These are phyloP conservation scores for Cocos nucifera DNA, from an alignment of 176 grass and related monocot genomes.

Conservation along the genomic window DNA sequence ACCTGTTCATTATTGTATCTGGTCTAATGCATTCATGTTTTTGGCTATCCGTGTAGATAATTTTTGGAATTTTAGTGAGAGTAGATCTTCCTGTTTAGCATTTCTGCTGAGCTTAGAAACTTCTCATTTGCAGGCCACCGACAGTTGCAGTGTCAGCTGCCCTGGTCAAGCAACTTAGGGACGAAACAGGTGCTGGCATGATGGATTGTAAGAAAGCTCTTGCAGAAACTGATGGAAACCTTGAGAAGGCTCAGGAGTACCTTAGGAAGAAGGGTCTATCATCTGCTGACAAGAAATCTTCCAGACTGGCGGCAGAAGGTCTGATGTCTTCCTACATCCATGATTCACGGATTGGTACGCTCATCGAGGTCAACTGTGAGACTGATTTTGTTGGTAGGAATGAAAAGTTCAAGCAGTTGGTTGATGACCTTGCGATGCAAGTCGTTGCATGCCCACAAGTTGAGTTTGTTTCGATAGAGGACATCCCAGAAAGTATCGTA, in stretches of 20 bases:
- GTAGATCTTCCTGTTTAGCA: too few species aligned
- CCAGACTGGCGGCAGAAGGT: conserved; percentile 79
- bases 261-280: conserved; percentile 98
- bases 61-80: too few species aligned
- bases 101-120: too few species aligned
- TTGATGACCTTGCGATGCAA: conserved; percentile 88
- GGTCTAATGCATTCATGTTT: too few species aligned
- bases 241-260: conserved; percentile 79
- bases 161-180: conserved; percentile 91
- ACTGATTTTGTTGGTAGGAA: conserved; percentile 90
- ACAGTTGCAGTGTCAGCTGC: conserved; percentile 58
- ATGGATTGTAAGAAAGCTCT: conserved; percentile 99
- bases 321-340: conserved; percentile 90
- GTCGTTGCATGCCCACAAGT: conserved; percentile 88
- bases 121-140: conserved; percentile 37
- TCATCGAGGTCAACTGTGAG: conserved; percentile 92
- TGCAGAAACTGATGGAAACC: conserved; percentile 59
- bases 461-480: conserved; percentile 76
- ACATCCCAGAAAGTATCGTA: conserved; percentile 66
- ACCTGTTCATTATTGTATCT: too few species aligned
- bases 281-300: conserved; percentile 92
- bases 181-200: conserved; percentile 97
- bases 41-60: too few species aligned
- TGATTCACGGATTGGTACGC: conserved; percentile 77
- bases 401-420: conserved; percentile 94